Evolutionary conservation across 164 flowering plant species (phyloP).

Genomic region (Vitis riparia): DNA sequence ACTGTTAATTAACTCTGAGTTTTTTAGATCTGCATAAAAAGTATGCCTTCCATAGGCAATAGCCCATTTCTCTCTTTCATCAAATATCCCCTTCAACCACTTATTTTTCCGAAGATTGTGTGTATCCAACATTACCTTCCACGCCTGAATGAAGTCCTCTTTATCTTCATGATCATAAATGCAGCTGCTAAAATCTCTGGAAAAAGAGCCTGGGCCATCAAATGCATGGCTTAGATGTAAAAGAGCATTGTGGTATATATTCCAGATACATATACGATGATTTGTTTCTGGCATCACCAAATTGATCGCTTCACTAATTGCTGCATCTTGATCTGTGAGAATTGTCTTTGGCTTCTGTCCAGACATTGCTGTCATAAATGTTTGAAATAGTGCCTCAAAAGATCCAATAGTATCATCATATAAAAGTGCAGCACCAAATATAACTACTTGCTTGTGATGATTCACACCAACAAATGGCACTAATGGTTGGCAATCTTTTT

Average conservation of each 20-base stretch:
- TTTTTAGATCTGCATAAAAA: slow-evolving; percentile 25
- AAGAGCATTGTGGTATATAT: slow-evolving; percentile 26
- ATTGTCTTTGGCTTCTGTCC: slow-evolving; percentile 35
- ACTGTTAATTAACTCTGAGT: slow-evolving; percentile 20
- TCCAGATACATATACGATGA: slow-evolving; percentile 37
- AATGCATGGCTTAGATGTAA: slow-evolving; percentile 19
- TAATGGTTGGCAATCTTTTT: slow-evolving; percentile 27
- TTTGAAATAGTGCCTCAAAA: slow-evolving; percentile 27
- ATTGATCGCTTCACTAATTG: slow-evolving; percentile 24
- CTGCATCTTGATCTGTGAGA: slow-evolving; percentile 34
- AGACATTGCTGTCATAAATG: slow-evolving; percentile 27
- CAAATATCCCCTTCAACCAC: slow-evolving; percentile 28
- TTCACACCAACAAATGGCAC: slow-evolving; percentile 34
- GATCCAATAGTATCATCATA: slow-evolving; percentile 35
- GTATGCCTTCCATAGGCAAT: slow-evolving; percentile 20
- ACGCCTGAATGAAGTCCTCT: slow-evolving; percentile 18
- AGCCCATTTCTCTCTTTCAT: slow-evolving; percentile 39
- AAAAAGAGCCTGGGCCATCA: slow-evolving; percentile 6
- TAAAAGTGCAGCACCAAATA: slow-evolving; percentile 31
- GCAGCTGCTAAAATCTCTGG: slow-evolving; percentile 22
- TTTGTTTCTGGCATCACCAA: slow-evolving; percentile 20
- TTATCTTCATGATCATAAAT: slow-evolving; percentile 25
- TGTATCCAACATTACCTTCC: slow-evolving; percentile 26
- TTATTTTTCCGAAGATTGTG: slow-evolving; percentile 27
- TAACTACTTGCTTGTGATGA: slow-evolving; percentile 30